phyloP scores from a whole-genome alignment of 768 basidiomycete genomes.

The Gautieria morchelliformis region DNA sequence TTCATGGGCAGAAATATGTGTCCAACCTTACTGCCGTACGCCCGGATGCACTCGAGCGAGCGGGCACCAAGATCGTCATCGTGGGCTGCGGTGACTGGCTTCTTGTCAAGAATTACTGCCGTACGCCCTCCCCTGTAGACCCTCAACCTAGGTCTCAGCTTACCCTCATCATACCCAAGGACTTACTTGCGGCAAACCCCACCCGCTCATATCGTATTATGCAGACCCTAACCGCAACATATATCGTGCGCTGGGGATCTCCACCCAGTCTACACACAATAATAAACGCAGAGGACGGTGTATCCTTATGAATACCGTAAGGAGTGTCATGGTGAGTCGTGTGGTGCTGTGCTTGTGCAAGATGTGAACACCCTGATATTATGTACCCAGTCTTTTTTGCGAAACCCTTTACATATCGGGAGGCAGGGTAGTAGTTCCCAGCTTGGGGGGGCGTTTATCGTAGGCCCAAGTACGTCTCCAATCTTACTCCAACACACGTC shows the following conservation, averaged over 20 bases:
- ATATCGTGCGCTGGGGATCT: slow-evolving; percentile 55
- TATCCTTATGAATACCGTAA: slow-evolving; percentile 26
- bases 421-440: slow-evolving; percentile 54
- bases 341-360: not conserved
- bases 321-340: slow-evolving; percentile 38
- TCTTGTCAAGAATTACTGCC: slow-evolving; percentile 38
- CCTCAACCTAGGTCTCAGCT: not conserved
- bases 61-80: slow-evolving; percentile 34
- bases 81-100: slow-evolving; percentile 55
- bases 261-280: slow-evolving; percentile 33
- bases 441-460: slow-evolving; percentile 53
- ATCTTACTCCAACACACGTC: no score
- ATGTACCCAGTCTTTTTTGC: slow-evolving; percentile 14
- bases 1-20: slow-evolving; percentile 34
- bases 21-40: slow-evolving; percentile 34
- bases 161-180: not conserved
- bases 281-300: slow-evolving; percentile 39
- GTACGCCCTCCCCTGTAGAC: slow-evolving; percentile 17
- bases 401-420: slow-evolving; percentile 37
- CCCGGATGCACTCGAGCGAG: slow-evolving; percentile 29
- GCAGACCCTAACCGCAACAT: slow-evolving; percentile 55
- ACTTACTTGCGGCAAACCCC: slow-evolving; percentile 30
- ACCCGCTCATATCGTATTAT: slow-evolving; percentile 39
- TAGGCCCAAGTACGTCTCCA: slow-evolving; percentile 41
- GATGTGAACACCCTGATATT: no score